Percentiles rank a stretch among this genome's conserved stretches.
Conservation (phyloP, 306 rosid species). For the Arachis stenosperma region DNA sequence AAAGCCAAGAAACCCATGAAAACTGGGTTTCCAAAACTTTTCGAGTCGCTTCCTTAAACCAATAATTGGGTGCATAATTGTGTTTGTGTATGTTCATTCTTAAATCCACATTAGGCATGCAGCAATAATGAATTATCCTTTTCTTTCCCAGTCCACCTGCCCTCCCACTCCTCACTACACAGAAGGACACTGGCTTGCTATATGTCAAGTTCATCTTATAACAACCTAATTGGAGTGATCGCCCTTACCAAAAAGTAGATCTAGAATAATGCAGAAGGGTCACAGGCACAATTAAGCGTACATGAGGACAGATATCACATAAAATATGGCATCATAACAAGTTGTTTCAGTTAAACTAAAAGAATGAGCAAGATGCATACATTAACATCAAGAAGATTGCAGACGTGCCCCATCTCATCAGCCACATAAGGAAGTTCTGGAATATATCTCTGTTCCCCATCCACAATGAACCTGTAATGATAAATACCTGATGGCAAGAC, state of each 20-base stretch:
- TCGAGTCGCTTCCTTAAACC: conserved; percentile 14
- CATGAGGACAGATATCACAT: conserved; percentile 8
- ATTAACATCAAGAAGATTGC: conserved; percentile 83
- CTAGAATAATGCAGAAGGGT: conserved; percentile 7
- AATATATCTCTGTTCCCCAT: conserved; percentile 73
- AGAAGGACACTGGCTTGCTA: neutral
- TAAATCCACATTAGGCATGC: conserved; percentile 11
- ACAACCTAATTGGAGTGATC: conserved; percentile 22
- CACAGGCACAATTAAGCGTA: conserved; percentile 24
- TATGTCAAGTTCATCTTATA: conserved; percentile 13
- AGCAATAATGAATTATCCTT: conserved; percentile 18
- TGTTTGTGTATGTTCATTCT: conserved; percentile 2
- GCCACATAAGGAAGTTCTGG: conserved; percentile 79
- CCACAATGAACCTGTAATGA: conserved; percentile 87
- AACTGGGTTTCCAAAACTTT: conserved; percentile 18
- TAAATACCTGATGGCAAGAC: conserved; percentile 83
- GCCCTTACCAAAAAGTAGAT: neutral
- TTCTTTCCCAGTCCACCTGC: conserved; percentile 1
- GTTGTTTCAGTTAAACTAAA: conserved; percentile 11
- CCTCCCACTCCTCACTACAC: conserved; percentile 7
- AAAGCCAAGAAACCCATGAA: conserved; percentile 13
- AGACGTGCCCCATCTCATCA: conserved; percentile 77
- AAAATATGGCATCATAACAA: neutral
- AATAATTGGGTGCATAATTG: conserved; percentile 15
- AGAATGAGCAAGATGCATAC: conserved; percentile 48